Percentiles rank a stretch among this genome's conserved stretches.
Evolutionary conservation across 441 rosid species (phyloP).

Genomic region (Daphne laureola): DNA sequence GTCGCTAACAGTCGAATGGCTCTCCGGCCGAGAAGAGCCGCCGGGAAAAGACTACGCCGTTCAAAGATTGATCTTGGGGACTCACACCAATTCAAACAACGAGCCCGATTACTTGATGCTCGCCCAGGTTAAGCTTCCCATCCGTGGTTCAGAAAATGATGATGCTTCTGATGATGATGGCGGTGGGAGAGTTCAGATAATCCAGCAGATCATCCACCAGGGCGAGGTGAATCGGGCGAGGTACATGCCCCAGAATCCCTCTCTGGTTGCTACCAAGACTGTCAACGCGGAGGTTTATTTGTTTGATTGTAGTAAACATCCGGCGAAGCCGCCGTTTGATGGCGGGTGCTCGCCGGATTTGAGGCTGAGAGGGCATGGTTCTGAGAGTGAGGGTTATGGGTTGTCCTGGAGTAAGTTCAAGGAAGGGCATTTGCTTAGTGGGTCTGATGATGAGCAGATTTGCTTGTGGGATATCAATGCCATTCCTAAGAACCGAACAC

Average conservation of each 20-base stretch:
- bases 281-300: slow-evolving; percentile 77
- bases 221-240: slow-evolving; percentile 93
- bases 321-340: slow-evolving; percentile 66
- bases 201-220: slow-evolving; percentile 80
- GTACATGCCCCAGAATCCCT: slow-evolving; percentile 82
- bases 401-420: slow-evolving; percentile 87
- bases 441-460: slow-evolving; percentile 86
- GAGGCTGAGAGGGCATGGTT: slow-evolving; percentile 76
- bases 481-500: slow-evolving; percentile 56
- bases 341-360: slow-evolving; percentile 78
- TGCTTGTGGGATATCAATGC: slow-evolving; percentile 83
- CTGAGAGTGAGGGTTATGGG: slow-evolving; percentile 60
- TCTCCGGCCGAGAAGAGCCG: slow-evolving; percentile 80
- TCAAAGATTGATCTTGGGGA: slow-evolving; percentile 85
- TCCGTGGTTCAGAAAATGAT: slow-evolving; percentile 64
- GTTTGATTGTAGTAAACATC: slow-evolving; percentile 75
- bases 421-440: slow-evolving; percentile 80
- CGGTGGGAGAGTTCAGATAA: slow-evolving; percentile 82
- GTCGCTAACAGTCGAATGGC: slow-evolving; percentile 86
- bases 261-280: slow-evolving; percentile 78
- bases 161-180: slow-evolving; percentile 77
- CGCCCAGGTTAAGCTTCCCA: slow-evolving; percentile 84
- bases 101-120: slow-evolving; percentile 90
- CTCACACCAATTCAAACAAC: slow-evolving; percentile 89
- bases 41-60: slow-evolving; percentile 70